Percentiles rank a stretch among this genome's conserved stretches.
Evolutionary conservation across 192 early-diverging fungal species (phyloP).

Genomic region (Podila epigama): DNA sequence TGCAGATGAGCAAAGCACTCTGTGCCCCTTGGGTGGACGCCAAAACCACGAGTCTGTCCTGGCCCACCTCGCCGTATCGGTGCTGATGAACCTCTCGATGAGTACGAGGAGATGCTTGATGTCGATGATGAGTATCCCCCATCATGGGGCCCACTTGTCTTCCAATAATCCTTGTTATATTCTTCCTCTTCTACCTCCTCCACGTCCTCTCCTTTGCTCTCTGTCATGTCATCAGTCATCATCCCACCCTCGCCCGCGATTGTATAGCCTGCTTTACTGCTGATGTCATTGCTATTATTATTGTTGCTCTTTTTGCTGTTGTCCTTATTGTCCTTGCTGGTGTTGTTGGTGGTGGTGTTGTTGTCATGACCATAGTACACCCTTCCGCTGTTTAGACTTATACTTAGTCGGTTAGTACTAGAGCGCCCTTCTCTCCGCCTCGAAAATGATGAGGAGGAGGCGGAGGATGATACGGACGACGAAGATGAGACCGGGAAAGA

Average conservation of each 20-base stretch:
- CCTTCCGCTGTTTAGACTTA: not conserved
- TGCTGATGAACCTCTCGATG: conserved; percentile 27
- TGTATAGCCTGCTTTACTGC: conserved; percentile 7
- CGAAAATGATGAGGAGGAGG: conserved; percentile 30
- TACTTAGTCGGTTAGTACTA: not conserved
- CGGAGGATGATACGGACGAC: conserved; percentile 13
- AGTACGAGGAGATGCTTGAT: conserved; percentile 21
- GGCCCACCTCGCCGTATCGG: conserved; percentile 5
- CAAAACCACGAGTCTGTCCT: conserved; percentile 8
- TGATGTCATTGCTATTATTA: not conserved
- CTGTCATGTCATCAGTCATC: not conserved
- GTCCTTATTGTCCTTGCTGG: not conserved
- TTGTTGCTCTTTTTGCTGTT: not conserved
- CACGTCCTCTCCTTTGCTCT: conserved; percentile 4
- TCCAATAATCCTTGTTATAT: conserved; percentile 48
- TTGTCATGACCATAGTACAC: not conserved
- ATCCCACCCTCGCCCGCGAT: not conserved
- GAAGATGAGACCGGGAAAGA: conserved; percentile 28
- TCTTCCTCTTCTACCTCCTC: conserved; percentile 6
- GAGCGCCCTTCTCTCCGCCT: conserved; percentile 8
- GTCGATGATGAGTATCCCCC: conserved; percentile 39
- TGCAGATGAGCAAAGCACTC: conserved; percentile 59
- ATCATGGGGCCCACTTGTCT: conserved; percentile 32
- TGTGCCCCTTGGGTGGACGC: conserved; percentile 20
- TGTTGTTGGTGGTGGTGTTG: conserved; percentile 7